Base-by-base conservation (phyloP, 2,329 filamentous ascomycete genomes). In the Colletotrichum sp. region DNA sequence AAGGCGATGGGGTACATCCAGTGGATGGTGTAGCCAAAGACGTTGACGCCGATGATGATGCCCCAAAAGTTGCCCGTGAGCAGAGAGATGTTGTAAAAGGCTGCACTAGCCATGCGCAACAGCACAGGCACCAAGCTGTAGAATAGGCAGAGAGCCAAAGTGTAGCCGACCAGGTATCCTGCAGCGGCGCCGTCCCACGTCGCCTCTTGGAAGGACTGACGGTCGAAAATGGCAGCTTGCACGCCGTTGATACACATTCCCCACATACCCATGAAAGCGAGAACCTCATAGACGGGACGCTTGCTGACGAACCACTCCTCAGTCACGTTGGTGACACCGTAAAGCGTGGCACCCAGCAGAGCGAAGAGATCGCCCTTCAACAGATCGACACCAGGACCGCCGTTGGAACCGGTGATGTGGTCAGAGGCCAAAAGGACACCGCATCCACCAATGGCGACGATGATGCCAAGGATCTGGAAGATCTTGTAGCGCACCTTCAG, bases 1-100 rank as follows among this genome's bases (percentile, higher is more conserved):
- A 99, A 99, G 15, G 97, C 96, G 81, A 98, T 94, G 7, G 97
- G 96, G 84, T 99, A 99, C 85, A 98, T 89, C 88, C 91, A 98
- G 85, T 98, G 94, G 72, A 99, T 91, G 54, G 84, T 84, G 78
- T 94, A 90, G 58, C 93, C 91, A 80, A 99, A 98, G 63, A 98
- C 94, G 81, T 93, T 90, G 78, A 97, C 91, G 64, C 97, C 97
- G 78, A 99, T 96, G 77, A 97, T 93, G 75, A 98, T 93, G 77
- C 95, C 96, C 97, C 97, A 99, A 86, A 98, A 98, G 85, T 98
- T 98, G 78, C 93, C 95, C 3, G 97, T 98, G 74, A 99, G 88
- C 77, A 99, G 87, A 9, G 94, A 96, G 80, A 98, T 98, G 84
- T 99, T 98, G 87, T 98, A 97, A 85, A 99, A 98, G 24, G 96